Base-by-base conservation (phyloP, 2,329 filamentous ascomycete species). In the Cryoendolithus antarcticus region DNA sequence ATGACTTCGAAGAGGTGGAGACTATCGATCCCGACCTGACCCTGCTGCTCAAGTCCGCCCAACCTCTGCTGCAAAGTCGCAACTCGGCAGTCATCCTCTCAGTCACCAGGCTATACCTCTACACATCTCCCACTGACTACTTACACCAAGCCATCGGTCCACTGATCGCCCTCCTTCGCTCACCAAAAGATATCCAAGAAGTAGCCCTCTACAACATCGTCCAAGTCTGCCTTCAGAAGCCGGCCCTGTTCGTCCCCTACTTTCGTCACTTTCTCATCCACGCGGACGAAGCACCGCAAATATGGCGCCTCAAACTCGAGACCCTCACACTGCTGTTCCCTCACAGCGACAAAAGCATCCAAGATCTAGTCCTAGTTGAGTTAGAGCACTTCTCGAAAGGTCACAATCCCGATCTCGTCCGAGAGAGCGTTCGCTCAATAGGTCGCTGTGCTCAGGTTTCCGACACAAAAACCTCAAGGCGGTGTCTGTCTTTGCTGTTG, bases 191-290 rank as follows among this genome's bases (percentile, higher is more conserved):
- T 56, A 86, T 94, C 37, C 82, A 93, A 56, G 80, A 93, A 54
- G 74, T 94, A 30, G 88, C 86, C 1, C 72, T 98, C 11, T 89
- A 89, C 67, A 95, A 96, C 57, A 88, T 96, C 43, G 86, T 95
- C 8, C 82, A 86, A n/a, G 83, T 98, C 33, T 91, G 85, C 53
- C 69, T 96, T 8, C 67, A 71, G 21, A 70, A 76, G 10, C 86
- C 91, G 0, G 67, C 74, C 30, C 74, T 80, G n/a, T 98, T 98
- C 58, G 82, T 89, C 40, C 82, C 77, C 55, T 89, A 94, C 55
- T 76, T 82, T 11, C 83, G 82, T 28, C 91, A 94, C 62, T 98
- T 98, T 57, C 71, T 98, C 8, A 75, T 98, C 38, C 79, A 80
- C 41, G 75, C 81, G 33, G 81, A 77, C 0, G 91, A 98, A 56